Evolutionary conservation across 768 basidiomycete genomes (phyloP).

Genomic region (Collybiopsis confluens): DNA sequence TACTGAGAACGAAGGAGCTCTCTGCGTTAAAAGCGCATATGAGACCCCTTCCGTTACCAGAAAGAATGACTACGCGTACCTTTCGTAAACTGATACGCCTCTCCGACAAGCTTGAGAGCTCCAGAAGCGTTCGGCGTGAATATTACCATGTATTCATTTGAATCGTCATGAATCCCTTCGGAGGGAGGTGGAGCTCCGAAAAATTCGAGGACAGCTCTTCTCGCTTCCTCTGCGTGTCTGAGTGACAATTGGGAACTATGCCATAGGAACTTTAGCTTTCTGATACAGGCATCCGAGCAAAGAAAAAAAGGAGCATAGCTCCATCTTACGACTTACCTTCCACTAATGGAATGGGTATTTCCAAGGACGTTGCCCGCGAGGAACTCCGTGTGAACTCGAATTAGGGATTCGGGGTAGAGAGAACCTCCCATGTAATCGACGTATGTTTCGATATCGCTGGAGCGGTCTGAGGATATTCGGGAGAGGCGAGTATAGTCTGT

Average conservation of each 20-base stretch:
- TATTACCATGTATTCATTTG: constrained; percentile 65
- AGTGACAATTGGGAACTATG: constrained; percentile 68
- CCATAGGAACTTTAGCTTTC: neutral
- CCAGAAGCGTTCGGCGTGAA: constrained; percentile 80
- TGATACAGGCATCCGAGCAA: constrained; percentile 1
- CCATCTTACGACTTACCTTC: constrained; percentile 46
- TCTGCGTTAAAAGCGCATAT: too few species aligned
- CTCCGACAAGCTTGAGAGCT: constrained; percentile 79
- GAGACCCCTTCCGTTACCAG: too few species aligned
- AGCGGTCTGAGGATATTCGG: constrained; percentile 17
- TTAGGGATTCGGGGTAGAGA: constrained; percentile 78
- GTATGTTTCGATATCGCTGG: constrained; percentile 58
- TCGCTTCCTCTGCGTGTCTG: constrained; percentile 62
- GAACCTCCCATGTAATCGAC: constrained; percentile 87
- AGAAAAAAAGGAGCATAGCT: constrained; percentile 9
- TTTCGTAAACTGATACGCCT: constrained; percentile 66
- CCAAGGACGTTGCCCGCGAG: constrained; percentile 65
- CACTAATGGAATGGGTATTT: constrained; percentile 82
- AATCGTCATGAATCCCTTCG: neutral
- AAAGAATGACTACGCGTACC: constrained; percentile 53
- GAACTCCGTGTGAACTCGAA: constrained; percentile 67
- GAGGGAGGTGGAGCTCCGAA: constrained; percentile 57
- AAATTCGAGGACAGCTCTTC: constrained; percentile 69
- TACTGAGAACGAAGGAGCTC: constrained; percentile 63
- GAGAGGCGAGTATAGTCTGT: constrained; percentile 61